Evolutionary conservation across 1,139 yeast genomes (phyloP).

Genomic region (Zygosaccharomyces sapae): DNA sequence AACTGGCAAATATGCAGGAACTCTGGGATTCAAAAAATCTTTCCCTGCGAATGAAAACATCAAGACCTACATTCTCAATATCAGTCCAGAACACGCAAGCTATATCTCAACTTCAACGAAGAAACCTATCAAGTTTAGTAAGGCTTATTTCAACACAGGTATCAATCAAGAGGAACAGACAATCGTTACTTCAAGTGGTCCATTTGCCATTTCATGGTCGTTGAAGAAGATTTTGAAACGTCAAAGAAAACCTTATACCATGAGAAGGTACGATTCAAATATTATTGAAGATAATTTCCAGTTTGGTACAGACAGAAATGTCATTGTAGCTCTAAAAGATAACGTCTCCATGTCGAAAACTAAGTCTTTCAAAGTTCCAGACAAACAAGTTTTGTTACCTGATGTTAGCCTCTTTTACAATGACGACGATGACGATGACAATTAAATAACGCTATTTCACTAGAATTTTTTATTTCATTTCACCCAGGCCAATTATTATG

Average conservation of each 20-base stretch:
- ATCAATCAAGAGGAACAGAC: constrained; percentile 60
- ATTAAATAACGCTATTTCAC: background rate
- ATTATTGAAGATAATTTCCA: constrained; percentile 77
- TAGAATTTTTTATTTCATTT: background rate
- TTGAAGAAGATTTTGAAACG: constrained; percentile 54
- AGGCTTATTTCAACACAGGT: constrained; percentile 75
- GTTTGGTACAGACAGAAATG: constrained; percentile 66
- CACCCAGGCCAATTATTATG: background rate
- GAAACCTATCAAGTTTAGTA: constrained; percentile 54
- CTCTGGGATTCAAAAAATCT: constrained; percentile 59
- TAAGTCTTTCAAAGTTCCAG: constrained; percentile 54
- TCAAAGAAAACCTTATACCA: constrained; percentile 53
- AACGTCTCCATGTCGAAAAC: constrained; percentile 65
- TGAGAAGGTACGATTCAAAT: constrained; percentile 57
- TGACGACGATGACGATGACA: constrained; percentile 9
- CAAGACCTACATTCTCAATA: constrained; percentile 59
- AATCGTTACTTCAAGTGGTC: constrained; percentile 74
- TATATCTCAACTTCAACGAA: constrained; percentile 54
- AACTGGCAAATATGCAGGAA: constrained; percentile 57
- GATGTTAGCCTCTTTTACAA: constrained; percentile 12
- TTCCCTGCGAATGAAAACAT: constrained; percentile 68
- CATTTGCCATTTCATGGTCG: constrained; percentile 81
- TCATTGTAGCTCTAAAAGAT: constrained; percentile 64
- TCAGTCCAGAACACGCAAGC: constrained; percentile 70
- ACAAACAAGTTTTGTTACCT: constrained; percentile 36